Conservation (phyloP, 495 filamentous ascomycete species). For the Glutinoglossum americanum region DNA sequence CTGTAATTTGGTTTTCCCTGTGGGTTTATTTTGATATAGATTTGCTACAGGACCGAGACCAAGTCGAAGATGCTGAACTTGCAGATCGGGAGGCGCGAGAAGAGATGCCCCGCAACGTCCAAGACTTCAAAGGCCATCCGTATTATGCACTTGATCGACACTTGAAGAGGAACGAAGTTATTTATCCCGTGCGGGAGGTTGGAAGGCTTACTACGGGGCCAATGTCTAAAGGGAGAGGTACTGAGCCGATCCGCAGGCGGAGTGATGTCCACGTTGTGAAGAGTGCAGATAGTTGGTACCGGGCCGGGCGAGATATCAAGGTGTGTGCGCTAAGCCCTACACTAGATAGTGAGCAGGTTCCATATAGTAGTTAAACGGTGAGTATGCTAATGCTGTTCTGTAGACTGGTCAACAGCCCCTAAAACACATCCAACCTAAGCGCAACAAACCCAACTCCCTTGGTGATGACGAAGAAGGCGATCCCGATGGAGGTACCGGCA, state of each 20-base stretch:
- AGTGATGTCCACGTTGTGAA: slow-evolving; percentile 54
- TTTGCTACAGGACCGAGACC: slow-evolving; percentile 36
- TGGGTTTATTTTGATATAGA: neutral
- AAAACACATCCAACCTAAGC: slow-evolving; percentile 35
- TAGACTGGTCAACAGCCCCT: slow-evolving; percentile 46
- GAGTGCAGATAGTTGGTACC: slow-evolving; percentile 72
- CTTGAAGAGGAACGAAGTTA: slow-evolving; percentile 61
- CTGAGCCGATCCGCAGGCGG: slow-evolving; percentile 55
- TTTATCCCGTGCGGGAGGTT: slow-evolving; percentile 45
- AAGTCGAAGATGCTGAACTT: slow-evolving; percentile 62
- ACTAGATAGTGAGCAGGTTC: too few species aligned
- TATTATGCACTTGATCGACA: slow-evolving; percentile 76
- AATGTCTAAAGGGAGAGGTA: slow-evolving; percentile 24
- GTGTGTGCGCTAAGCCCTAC: neutral
- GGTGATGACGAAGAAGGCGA: slow-evolving; percentile 18
- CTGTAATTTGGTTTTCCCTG: neutral
- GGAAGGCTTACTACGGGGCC: slow-evolving; percentile 60
- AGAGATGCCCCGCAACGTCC: slow-evolving; percentile 72
- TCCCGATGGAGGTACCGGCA: slow-evolving; percentile 21
- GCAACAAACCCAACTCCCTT: slow-evolving; percentile 18
- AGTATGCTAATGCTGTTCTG: neutral
- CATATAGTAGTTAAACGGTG: too few species aligned
- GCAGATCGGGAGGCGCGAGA: slow-evolving; percentile 46
- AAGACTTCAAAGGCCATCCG: slow-evolving; percentile 87
- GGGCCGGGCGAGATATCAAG: slow-evolving; percentile 57